Conservation (phyloP, 441 rosid genomes). For the Metrosideros polymorpha region DNA sequence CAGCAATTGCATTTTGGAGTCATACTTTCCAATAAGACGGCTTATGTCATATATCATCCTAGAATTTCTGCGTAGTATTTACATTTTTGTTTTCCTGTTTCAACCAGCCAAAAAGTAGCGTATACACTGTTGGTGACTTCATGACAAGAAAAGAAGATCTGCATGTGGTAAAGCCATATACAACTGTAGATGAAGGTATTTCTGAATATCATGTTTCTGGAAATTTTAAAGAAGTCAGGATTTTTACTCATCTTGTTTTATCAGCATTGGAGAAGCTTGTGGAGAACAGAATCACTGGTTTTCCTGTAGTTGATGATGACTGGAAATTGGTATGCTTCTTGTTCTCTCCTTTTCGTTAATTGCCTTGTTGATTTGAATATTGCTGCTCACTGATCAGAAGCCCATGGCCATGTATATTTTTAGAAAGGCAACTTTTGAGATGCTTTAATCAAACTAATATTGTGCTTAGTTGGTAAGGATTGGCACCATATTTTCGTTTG, state of each 20-base stretch:
- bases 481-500: neutral
- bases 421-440: neutral
- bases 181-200: constrained; percentile 81
- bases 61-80: neutral
- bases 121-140: constrained; percentile 84
- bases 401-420: neutral
- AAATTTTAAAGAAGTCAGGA: neutral
- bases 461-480: neutral
- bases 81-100: neutral
- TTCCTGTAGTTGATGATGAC: constrained; percentile 78
- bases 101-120: constrained; percentile 56
- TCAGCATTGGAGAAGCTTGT: constrained; percentile 72
- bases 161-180: constrained; percentile 68
- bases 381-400: neutral
- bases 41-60: neutral
- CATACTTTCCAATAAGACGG: neutral
- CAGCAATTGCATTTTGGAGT: neutral
- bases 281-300: constrained; percentile 75
- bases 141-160: constrained; percentile 70
- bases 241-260: neutral
- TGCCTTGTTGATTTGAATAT: neutral
- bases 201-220: neutral
- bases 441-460: neutral
- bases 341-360: neutral
- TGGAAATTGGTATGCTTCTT: constrained; percentile 66